Evolutionary conservation across 75 land plant species (phyloP).

Genomic region (Picea glauca): DNA sequence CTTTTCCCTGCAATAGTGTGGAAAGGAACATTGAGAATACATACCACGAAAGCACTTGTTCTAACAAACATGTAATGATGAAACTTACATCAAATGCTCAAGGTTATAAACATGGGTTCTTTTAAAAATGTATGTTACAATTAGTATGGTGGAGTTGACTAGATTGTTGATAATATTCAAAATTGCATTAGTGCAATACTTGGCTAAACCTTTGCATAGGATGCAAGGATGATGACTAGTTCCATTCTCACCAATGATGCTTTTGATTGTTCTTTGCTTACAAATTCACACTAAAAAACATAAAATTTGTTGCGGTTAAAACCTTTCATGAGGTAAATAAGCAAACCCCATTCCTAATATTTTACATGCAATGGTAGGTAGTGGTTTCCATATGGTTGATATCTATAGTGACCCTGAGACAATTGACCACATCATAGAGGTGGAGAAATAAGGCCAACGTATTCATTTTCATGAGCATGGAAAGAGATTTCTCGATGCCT

Average conservation of each 20-base stretch:
- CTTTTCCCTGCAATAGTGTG: no score
- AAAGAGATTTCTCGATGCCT: constrained; percentile 91
- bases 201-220: constrained; percentile 79
- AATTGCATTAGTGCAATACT: constrained; percentile 86
- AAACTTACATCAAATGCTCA: constrained; percentile 74
- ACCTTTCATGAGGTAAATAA: no score
- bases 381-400: constrained; percentile 94
- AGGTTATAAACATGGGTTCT: constrained; percentile 83
- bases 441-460: constrained; percentile 83
- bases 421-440: constrained; percentile 92
- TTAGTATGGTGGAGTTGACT: no score
- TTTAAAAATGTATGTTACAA: no score
- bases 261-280: constrained; percentile 37
- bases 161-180: constrained; percentile 65
- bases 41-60: constrained; percentile 91
- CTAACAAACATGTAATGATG: constrained; percentile 93
- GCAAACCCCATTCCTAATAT: constrained; percentile 10
- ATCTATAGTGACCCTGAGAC: constrained; percentile 87
- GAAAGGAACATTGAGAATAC: no score
- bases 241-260: constrained; percentile 90
- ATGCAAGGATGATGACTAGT: constrained; percentile 52
- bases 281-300: constrained; percentile 52
- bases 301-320: no score
- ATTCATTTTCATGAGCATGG: constrained; percentile 87
- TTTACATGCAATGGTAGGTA: constrained; percentile 51